Percentiles rank a stretch among this genome's conserved stretches.
Evolutionary conservation across 306 rosid genomes (phyloP).

Genomic region (Pterocarpus santalinus): DNA sequence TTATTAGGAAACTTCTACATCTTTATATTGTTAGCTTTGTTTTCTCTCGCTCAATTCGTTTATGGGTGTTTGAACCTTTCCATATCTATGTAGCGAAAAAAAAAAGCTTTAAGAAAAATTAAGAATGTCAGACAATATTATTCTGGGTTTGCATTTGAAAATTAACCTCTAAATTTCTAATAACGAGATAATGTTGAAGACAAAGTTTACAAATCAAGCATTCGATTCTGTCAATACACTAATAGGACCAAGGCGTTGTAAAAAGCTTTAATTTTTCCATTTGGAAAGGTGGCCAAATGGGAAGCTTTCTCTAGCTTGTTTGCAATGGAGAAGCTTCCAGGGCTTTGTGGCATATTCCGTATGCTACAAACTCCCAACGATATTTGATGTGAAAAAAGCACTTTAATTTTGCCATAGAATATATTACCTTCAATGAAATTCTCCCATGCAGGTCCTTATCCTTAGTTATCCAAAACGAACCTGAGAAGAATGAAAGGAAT

Average conservation of each 20-base stretch:
- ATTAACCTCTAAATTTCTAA: neutral
- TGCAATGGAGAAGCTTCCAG: conserved; percentile 33
- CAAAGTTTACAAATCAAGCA: conserved; percentile 5
- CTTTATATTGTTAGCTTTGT: too few species aligned
- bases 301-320: neutral
- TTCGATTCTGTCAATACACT: conserved; percentile 1
- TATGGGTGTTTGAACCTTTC: too few species aligned
- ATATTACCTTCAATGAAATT: conserved; percentile 50
- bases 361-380: conserved; percentile 18
- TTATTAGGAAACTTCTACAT: too few species aligned
- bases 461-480: conserved; percentile 64
- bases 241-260: neutral
- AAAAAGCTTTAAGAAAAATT: too few species aligned
- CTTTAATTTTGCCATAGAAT: conserved; percentile 41
- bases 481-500: conserved; percentile 38
- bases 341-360: conserved; percentile 45
- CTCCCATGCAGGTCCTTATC: conserved; percentile 46
- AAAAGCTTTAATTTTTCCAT: conserved; percentile 14
- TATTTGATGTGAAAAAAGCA: conserved; percentile 47
- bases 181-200: neutral
- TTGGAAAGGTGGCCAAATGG: neutral
- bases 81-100: too few species aligned
- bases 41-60: too few species aligned
- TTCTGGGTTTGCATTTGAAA: neutral
- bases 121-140: too few species aligned